Percentiles rank a stretch among this genome's conserved stretches.
These are phyloP conservation scores for Eragrostis curvula DNA, from an alignment of 176 grass and related monocot species.

Conservation along the genomic window DNA sequence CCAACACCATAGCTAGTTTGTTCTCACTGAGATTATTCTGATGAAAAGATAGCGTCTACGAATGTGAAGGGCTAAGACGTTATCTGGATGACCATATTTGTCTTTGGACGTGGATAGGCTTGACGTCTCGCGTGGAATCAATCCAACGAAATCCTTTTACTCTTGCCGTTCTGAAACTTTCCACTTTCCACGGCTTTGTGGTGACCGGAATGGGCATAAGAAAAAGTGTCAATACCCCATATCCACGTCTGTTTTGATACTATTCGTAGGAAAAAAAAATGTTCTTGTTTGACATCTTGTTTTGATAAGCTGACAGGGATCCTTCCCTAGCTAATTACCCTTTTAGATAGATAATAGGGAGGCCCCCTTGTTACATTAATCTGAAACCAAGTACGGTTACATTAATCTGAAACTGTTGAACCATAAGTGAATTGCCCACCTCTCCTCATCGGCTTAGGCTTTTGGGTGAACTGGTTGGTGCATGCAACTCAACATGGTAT, in stretches of 20 bases:
- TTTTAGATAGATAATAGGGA: no score
- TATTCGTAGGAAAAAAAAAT: no score
- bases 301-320: no score
- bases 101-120: not conserved
- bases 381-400: not conserved
- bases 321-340: no score
- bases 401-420: not conserved
- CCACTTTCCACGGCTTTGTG: not conserved
- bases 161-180: not conserved
- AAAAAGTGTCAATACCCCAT: not conserved
- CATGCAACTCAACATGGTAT: no score
- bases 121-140: conserved; percentile 18
- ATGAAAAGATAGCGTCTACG: not conserved
- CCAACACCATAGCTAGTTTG: not conserved
- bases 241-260: not conserved
- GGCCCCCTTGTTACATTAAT: not conserved
- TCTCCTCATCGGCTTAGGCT: no score
- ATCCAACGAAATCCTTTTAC: not conserved
- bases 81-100: not conserved
- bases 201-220: not conserved
- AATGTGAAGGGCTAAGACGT: conserved; percentile 8
- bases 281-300: not conserved
- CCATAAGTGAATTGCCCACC: no score
- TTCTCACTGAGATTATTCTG: not conserved
- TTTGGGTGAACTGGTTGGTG: no score